A percentile compares a stretch with the other conserved stretches of the same genome.
Conservation (phyloP, 176 grass and related monocot species). For the Carex myosuroides region DNA sequence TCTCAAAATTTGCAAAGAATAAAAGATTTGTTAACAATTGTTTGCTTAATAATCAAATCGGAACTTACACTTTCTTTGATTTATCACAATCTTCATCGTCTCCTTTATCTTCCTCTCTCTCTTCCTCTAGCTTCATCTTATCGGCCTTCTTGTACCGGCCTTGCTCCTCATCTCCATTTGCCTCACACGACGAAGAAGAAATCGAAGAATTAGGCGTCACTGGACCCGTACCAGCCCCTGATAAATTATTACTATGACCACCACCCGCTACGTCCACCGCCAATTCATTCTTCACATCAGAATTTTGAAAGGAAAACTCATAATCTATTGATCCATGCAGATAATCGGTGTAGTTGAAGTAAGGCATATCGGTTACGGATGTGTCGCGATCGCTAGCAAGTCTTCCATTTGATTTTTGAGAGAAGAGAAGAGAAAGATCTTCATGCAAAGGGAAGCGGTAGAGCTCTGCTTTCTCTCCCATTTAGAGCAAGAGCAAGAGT, state of each 20-base stretch:
- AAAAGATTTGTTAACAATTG: background rate
- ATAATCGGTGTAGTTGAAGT: slow-evolving; percentile 24
- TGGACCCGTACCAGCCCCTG: slow-evolving; percentile 6
- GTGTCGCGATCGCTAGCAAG: background rate
- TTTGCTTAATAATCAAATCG: slow-evolving; percentile 17
- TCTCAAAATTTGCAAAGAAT: background rate
- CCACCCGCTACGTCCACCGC: background rate
- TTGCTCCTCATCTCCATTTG: slow-evolving; percentile 47
- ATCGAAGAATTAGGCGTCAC: slow-evolving; percentile 70
- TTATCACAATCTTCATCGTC: slow-evolving; percentile 50
- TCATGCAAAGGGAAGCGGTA: slow-evolving; percentile 16
- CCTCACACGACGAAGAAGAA: slow-evolving; percentile 60
- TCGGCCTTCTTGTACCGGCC: slow-evolving; percentile 45
- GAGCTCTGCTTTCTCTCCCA: slow-evolving; percentile 26
- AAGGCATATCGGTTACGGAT: slow-evolving; percentile 5
- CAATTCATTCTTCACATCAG: slow-evolving; percentile 12
- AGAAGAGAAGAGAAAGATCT: slow-evolving; percentile 24
- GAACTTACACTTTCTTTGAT: slow-evolving; percentile 63
- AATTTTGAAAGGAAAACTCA: background rate
- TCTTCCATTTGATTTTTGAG: slow-evolving; percentile 19
- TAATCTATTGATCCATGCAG: slow-evolving; percentile 23
- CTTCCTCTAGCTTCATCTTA: slow-evolving; percentile 39
- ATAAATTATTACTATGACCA: background rate
- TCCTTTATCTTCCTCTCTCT: slow-evolving; percentile 22
- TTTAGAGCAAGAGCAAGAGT: background rate